Percentiles rank a stretch among this genome's conserved stretches.
Evolutionary conservation across 2,329 filamentous ascomycete genomes (phyloP).

Genomic region (Fonsecaea pedrosoi): DNA sequence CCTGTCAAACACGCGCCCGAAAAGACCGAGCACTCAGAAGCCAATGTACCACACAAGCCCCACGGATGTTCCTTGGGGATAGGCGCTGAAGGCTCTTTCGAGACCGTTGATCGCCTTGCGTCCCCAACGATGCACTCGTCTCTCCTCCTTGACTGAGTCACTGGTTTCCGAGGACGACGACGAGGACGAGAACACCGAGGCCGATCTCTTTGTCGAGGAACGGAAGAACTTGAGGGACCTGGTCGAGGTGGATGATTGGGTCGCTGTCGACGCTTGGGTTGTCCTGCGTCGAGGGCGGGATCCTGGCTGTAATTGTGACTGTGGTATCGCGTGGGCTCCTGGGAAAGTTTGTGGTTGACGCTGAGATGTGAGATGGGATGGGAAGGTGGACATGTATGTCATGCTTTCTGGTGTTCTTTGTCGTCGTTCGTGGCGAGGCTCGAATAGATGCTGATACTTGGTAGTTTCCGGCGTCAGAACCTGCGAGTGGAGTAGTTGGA

Average conservation of each 20-base stretch:
- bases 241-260: conserved; percentile 8
- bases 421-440: not conserved
- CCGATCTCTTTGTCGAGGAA: conserved; percentile 7
- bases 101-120: conserved; percentile 15
- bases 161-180: too few relatives aligned
- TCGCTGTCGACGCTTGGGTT: conserved; percentile 16
- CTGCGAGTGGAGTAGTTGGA: conserved; percentile 6
- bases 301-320: not conserved
- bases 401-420: conserved; percentile 12
- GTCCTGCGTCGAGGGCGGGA: not conserved
- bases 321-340: not conserved
- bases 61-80: conserved; percentile 11
- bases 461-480: not conserved
- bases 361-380: conserved; percentile 18
- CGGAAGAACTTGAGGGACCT: conserved; percentile 16
- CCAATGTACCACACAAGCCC: conserved; percentile 20
- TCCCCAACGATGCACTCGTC: conserved; percentile 18
- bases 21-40: not conserved
- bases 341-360: conserved; percentile 18
- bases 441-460: not conserved
- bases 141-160: conserved; percentile 11
- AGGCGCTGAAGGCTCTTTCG: conserved; percentile 14
- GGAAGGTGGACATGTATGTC: conserved; percentile 22
- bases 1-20: not conserved
- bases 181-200: conserved; percentile 8